phyloP scores from a whole-genome alignment of 345 rosid genomes.

The Murraya paniculata region DNA sequence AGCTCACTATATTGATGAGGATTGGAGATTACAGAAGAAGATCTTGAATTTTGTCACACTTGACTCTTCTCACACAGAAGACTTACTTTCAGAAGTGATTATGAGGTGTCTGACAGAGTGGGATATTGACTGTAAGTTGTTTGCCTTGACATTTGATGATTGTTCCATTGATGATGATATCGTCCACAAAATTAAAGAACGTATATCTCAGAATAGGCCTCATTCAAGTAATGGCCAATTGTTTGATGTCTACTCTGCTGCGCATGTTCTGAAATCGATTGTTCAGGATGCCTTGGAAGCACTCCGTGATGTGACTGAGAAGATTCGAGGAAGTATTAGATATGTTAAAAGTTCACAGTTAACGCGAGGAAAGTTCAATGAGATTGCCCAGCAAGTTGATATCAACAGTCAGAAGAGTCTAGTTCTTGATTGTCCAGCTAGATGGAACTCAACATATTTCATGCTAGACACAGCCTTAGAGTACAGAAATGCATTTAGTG shows the following conservation, averaged over 20 bases:
- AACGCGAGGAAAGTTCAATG: constrained; percentile 61
- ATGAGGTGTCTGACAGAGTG: constrained; percentile 74
- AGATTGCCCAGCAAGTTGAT: constrained; percentile 66
- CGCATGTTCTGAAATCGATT: constrained; percentile 56
- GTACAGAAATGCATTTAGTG: constrained; percentile 58
- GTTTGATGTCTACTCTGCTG: constrained; percentile 70
- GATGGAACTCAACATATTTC: constrained; percentile 70
- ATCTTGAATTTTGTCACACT: constrained; percentile 76
- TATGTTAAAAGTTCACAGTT: constrained; percentile 76
- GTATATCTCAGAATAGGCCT: constrained; percentile 58
- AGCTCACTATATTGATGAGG: constrained; percentile 72
- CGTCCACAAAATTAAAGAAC: constrained; percentile 59
- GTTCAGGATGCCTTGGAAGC: constrained; percentile 72
- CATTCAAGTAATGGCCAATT: constrained; percentile 57
- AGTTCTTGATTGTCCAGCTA: constrained; percentile 54
- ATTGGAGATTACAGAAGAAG: constrained; percentile 80
- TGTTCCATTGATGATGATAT: constrained; percentile 61
- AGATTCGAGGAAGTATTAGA: constrained; percentile 69
- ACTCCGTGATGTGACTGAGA: constrained; percentile 55
- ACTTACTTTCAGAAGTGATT: constrained; percentile 83
- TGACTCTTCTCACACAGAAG: constrained; percentile 75
- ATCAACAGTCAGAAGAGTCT: constrained; percentile 51
- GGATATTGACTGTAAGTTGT: constrained; percentile 84
- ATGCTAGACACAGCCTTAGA: constrained; percentile 82
- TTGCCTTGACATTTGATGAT: constrained; percentile 77